A percentile compares a stretch with the other conserved stretches of the same genome.
Conservation (phyloP, 2,329 filamentous ascomycete genomes). For the Neofusicoccum sp. region DNA sequence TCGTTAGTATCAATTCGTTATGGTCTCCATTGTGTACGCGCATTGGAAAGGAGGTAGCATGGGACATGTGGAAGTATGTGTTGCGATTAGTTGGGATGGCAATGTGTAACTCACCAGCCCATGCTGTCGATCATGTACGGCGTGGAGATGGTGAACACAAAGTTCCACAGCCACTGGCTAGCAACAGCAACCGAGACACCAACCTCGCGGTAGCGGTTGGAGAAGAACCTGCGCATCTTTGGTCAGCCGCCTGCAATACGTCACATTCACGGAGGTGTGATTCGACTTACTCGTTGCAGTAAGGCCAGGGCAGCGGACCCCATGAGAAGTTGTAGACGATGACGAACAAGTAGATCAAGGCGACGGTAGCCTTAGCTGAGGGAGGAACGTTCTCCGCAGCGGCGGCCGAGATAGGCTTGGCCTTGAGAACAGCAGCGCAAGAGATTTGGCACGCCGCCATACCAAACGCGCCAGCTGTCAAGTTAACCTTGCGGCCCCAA, state of each 20-base stretch:
- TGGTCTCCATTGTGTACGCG: neutral
- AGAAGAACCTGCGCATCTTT: conserved; percentile 43
- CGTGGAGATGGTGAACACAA: conserved; percentile 49
- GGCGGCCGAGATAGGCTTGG: conserved; percentile 24
- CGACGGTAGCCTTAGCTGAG: conserved; percentile 51
- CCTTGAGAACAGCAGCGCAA: conserved; percentile 31
- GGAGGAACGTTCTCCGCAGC: conserved; percentile 27
- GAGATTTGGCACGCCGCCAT: conserved; percentile 38
- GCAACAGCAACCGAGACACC: conserved; percentile 51
- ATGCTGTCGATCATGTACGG: conserved; percentile 52
- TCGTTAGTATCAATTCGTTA: neutral
- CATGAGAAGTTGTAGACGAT: conserved; percentile 54
- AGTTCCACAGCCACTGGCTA: conserved; percentile 54
- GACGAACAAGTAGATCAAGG: conserved; percentile 56
- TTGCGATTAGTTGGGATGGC: too few relatives aligned
- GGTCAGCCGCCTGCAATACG: neutral
- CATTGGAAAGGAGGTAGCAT: neutral
- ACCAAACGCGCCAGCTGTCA: conserved; percentile 31
- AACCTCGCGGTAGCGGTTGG: conserved; percentile 50
- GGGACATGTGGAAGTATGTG: neutral
- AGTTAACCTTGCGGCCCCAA: conserved; percentile 43
- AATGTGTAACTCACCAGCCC: conserved; percentile 37
- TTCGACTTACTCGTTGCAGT: conserved; percentile 44
- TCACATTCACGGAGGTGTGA: neutral
- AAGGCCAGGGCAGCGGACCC: conserved; percentile 55